Percentiles rank a stretch among this genome's conserved stretches.
These are phyloP conservation scores for Trichoderma atroviride DNA, from an alignment of 2,329 filamentous ascomycete species.

Conservation along the genomic window DNA sequence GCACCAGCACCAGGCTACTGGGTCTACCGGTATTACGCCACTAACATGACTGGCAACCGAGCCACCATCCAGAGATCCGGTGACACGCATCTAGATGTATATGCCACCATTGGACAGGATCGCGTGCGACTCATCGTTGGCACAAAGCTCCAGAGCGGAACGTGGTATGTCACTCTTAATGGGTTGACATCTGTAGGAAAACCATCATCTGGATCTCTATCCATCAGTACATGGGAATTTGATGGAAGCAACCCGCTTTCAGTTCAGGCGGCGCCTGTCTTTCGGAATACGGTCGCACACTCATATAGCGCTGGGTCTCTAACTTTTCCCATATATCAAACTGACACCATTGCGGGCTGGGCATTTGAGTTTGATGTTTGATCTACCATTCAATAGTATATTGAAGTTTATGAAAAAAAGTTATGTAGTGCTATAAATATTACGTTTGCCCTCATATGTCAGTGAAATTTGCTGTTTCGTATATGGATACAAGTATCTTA, in stretches of 20 bases:
- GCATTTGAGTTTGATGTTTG: not conserved
- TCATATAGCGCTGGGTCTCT: not conserved
- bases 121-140: not conserved
- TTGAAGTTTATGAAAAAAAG: not conserved
- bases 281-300: not conserved
- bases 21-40: slow-evolving; percentile 23
- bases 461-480: not conserved
- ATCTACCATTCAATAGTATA: not conserved
- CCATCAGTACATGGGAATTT: not conserved
- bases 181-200: not conserved
- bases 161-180: not conserved
- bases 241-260: not conserved
- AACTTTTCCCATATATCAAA: not conserved
- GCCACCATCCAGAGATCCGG: not conserved
- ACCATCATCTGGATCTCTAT: not conserved
- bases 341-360: not conserved
- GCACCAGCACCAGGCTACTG: not conserved
- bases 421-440: not conserved
- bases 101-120: slow-evolving; percentile 2
- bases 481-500: not conserved
- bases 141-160: not conserved
- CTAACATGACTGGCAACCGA: slow-evolving; percentile 22
- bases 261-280: not conserved
- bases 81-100: slow-evolving; percentile 16
- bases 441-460: accelerated